These are phyloP conservation scores for Haemoproteus tartakovskyi DNA, from an alignment of 169 alveolate species.

Conservation along the genomic window DNA sequence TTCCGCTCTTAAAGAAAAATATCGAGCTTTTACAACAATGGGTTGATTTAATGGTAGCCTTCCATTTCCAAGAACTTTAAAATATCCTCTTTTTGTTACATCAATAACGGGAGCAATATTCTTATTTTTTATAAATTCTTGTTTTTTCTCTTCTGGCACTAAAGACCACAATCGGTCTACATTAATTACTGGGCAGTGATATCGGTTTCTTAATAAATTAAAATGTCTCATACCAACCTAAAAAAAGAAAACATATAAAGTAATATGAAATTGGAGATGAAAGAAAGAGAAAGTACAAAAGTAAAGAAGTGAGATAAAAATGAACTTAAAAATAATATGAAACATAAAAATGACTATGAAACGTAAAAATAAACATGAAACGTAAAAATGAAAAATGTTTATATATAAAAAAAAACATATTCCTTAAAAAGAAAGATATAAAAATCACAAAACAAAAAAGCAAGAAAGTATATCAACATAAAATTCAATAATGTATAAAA, in stretches of 20 bases:
- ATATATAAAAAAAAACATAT: no score
- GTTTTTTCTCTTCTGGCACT: conserved; percentile 90
- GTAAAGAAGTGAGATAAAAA: no score
- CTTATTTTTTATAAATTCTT: conserved; percentile 80
- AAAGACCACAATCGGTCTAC: conserved; percentile 94
- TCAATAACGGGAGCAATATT: conserved; percentile 96
- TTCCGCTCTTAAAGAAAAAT: conserved; percentile 95
- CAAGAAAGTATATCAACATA: no score
- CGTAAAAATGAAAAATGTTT: no score
- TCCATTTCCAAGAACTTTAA: conserved; percentile 98
- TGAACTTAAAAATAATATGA: no score
- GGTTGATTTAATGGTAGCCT: conserved; percentile 89
- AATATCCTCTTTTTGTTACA: conserved; percentile 94
- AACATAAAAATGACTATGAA: no score
- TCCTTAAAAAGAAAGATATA: no score
- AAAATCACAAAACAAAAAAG: no score
- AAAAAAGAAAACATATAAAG: neutral
- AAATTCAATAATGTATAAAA: no score
- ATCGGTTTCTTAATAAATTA: conserved; percentile 90
- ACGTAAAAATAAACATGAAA: no score
- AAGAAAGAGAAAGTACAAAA: no score
- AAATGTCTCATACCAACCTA: conserved; percentile 97
- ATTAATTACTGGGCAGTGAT: conserved; percentile 89
- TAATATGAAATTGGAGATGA: neutral
- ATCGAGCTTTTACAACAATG: conserved; percentile 96